A percentile compares a stretch with the other conserved stretches of the same genome.
phyloP scores from a whole-genome alignment of 352 stramenopile species.

The Phytophthora sojae region DNA sequence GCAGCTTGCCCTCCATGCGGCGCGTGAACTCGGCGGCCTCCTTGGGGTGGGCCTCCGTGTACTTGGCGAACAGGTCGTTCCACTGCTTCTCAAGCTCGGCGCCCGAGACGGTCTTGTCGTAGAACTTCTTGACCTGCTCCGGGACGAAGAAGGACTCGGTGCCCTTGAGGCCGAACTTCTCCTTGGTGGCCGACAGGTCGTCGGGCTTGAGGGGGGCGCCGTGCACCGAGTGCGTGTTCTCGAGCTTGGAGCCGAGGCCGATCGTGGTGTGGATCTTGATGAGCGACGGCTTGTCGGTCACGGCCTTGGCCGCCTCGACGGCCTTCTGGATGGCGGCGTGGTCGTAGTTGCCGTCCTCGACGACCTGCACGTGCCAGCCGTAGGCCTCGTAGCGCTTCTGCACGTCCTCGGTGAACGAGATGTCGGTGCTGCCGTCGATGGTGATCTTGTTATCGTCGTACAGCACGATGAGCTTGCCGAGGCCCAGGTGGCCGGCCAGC shows the following conservation, averaged over 20 bases:
- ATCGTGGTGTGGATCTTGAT: constrained; percentile 99
- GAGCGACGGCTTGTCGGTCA: constrained; percentile 97
- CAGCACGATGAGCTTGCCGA: constrained; percentile 99
- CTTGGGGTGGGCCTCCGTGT: constrained; percentile 91
- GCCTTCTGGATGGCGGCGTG: constrained; percentile 93
- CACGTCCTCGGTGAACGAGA: constrained; percentile 99
- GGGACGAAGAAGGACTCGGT: constrained; percentile 94
- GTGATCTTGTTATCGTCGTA: constrained; percentile 99
- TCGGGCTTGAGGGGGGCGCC: constrained; percentile 96
- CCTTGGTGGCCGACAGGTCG: constrained; percentile 92
- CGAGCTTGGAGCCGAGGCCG: constrained; percentile 94
- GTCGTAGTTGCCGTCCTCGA: constrained; percentile 96
- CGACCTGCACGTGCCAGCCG: constrained; percentile 96
- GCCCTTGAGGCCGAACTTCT: constrained; percentile 93
- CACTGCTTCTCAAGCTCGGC: constrained; percentile 88
- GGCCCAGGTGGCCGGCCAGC: constrained; percentile 96
- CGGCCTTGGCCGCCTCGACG: constrained; percentile 94
- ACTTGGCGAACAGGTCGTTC: constrained; percentile 93
- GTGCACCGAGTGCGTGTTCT: constrained; percentile 95
- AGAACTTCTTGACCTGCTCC: constrained; percentile 94
- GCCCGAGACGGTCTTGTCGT: constrained; percentile 84
- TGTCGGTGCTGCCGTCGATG: constrained; percentile 96
- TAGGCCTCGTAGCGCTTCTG: constrained; percentile 98
- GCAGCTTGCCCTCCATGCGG: constrained; percentile 93
- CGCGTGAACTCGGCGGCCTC: constrained; percentile 95